Evolutionary conservation across 441 rosid species (phyloP), one percentile per base, ranked within the genome.

Genomic region (Mallotus repandus): DNA sequence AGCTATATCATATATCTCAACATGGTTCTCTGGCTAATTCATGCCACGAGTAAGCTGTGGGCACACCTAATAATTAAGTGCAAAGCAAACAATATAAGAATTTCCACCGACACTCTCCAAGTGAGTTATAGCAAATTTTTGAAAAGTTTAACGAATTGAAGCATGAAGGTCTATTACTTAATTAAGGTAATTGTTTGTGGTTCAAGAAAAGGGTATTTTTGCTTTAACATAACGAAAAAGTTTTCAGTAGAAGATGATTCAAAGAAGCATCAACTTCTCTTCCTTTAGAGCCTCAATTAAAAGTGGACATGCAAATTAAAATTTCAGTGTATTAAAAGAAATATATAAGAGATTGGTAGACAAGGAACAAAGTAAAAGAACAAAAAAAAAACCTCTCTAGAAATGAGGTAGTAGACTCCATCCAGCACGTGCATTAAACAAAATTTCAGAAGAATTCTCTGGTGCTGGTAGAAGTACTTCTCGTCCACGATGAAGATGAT

Each of bases 381-480:
- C n/a, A 53, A 12, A n/a, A 14, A 19, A 56, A 48, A 56, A 61
- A 58, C 72, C 66, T 71, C 53, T 68, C 16, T 18, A 68, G 14
- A 21, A 48, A 70, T 72, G 41, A 49, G 59, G 12, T 64, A 53
- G 18, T 52, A 60, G 38, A 29, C 57, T 56, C 58, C 32, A 63
- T 54, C 19, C 32, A 29, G 32, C 32, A 29, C 32, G 32, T 29
- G 32, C 3, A 29, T 2, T 29, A 29, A 29, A 1, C 32, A 29
- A 29, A 29, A 29, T 29, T 29, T 72, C 68, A 70, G 61, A 58
- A 70, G 77, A 78, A 68, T 9, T 70, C 68, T 19, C 68, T 74
- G 19, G 57, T 16, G 10, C 9, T 43, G 2, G 53, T 49, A 49
- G 53, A 3, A 60, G 78, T 70, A 59, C 46, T 72, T 18, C 18